Evolutionary conservation across 495 filamentous ascomycete species (phyloP).

Genomic region (Podospora fimiseda): DNA sequence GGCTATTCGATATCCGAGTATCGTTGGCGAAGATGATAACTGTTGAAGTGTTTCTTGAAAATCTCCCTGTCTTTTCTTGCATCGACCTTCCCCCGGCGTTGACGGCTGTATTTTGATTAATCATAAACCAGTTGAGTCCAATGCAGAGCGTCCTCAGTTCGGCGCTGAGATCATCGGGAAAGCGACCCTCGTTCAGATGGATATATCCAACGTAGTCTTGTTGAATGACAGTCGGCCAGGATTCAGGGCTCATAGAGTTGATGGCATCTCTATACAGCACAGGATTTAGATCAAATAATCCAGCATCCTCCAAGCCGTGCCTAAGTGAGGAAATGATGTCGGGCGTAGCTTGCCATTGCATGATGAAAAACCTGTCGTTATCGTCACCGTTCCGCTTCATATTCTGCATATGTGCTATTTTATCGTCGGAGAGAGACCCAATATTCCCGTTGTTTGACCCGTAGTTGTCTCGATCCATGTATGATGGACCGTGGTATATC

Average conservation of each 20-base stretch:
- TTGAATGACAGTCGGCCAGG: constrained; percentile 16
- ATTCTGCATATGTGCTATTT: not conserved
- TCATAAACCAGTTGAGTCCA: constrained; percentile 18
- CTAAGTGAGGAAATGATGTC: not conserved
- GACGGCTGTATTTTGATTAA: constrained; percentile 18
- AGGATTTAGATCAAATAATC: constrained; percentile 5
- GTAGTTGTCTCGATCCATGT: not conserved
- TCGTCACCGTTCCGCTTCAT: not conserved
- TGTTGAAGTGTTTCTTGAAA: too few species aligned
- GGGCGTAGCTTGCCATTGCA: constrained; percentile 11
- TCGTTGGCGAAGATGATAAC: constrained; percentile 5
- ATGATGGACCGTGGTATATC: not conserved
- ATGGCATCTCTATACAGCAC: constrained; percentile 9
- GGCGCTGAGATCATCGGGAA: not conserved
- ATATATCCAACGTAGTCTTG: constrained; percentile 10
- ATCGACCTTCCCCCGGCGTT: not conserved
- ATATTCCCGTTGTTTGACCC: not conserved
- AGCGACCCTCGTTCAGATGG: not conserved
- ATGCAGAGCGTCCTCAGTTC: constrained; percentile 12
- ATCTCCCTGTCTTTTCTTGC: not conserved
- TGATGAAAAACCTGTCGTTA: constrained; percentile 1
- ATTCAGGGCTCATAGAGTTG: constrained; percentile 10
- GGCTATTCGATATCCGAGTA: not conserved
- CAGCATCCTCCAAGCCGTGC: not conserved
- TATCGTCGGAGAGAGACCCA: not conserved